Conservation (phyloP, 73 alveolate genomes). For the Paramecium sexaurelia region DNA sequence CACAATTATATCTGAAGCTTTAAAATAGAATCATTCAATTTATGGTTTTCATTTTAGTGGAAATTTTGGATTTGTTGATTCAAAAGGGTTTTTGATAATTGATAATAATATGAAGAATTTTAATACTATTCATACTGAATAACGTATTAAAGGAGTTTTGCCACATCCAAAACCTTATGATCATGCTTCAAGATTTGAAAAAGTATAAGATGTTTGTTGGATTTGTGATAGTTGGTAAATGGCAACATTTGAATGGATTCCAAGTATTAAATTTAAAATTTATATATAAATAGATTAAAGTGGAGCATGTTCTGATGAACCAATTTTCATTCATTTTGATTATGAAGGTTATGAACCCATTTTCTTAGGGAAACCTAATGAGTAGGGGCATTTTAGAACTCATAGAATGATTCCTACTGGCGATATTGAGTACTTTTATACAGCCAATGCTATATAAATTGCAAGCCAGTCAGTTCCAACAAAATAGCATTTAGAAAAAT, state of each 20-base stretch:
- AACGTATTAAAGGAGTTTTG: not conserved
- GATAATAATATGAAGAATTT: conserved; percentile 29
- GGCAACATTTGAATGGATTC: conserved; percentile 53
- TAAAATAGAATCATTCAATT: conserved; percentile 41
- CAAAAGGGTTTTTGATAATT: conserved; percentile 51
- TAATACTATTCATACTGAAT: not conserved
- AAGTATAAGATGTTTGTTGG: conserved; percentile 63
- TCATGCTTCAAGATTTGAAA: conserved; percentile 11
- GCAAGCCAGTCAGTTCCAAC: conserved; percentile 2
- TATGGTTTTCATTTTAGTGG: conserved; percentile 68
- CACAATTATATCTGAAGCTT: conserved; percentile 14
- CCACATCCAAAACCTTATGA: conserved; percentile 37
- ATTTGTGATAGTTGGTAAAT: conserved; percentile 68
- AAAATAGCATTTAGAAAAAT: conserved; percentile 30
- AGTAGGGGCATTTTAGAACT: not conserved
- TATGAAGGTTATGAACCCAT: conserved; percentile 62
- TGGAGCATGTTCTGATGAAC: conserved; percentile 64
- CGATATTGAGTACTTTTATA: conserved; percentile 45
- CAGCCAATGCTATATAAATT: conserved; percentile 40
- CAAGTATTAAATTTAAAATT: not conserved
- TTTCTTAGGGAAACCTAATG: conserved; percentile 44
- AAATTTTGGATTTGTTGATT: conserved; percentile 63
- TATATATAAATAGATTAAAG: conserved; percentile 8
- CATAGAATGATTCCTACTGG: conserved; percentile 69
- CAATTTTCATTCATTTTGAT: conserved; percentile 60